A percentile compares a stretch with the other conserved stretches of the same genome.
These are phyloP conservation scores for Russula virescens DNA, from an alignment of 768 basidiomycete species.

Conservation along the genomic window DNA sequence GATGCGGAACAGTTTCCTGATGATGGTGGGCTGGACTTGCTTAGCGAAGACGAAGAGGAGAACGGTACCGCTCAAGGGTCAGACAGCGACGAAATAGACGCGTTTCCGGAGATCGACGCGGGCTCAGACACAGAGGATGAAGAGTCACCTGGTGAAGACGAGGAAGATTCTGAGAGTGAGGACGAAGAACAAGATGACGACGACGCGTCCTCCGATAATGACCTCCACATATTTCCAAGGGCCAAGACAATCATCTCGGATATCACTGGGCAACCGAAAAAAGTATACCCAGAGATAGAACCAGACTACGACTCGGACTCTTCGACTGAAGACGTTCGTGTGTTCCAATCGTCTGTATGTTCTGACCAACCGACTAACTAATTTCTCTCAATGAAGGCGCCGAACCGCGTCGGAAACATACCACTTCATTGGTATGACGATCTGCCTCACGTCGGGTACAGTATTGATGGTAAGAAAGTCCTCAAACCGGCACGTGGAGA, in stretches of 20 bases:
- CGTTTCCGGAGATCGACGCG: slow-evolving; percentile 54
- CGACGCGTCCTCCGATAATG: slow-evolving; percentile 35
- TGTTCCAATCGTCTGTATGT: slow-evolving; percentile 4
- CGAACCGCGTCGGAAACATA: slow-evolving; percentile 92
- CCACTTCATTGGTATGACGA: slow-evolving; percentile 99
- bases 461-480: slow-evolving; percentile 90
- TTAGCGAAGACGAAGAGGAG: slow-evolving; percentile 65
- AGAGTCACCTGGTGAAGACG: slow-evolving; percentile 43
- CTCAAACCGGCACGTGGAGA: slow-evolving; percentile 92
- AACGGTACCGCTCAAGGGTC: slow-evolving; percentile 33
- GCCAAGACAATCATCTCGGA: slow-evolving; percentile 66
- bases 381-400: slow-evolving; percentile 47
- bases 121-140: slow-evolving; percentile 45
- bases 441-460: slow-evolving; percentile 97
- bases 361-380: slow-evolving; percentile 17
- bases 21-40: slow-evolving; percentile 57
- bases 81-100: slow-evolving; percentile 58
- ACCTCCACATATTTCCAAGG: slow-evolving; percentile 54
- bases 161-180: slow-evolving; percentile 35
- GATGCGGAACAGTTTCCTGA: slow-evolving; percentile 33
- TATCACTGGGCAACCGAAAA: slow-evolving; percentile 81
- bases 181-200: slow-evolving; percentile 35
- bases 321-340: slow-evolving; percentile 81
- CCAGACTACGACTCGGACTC: slow-evolving; percentile 90
- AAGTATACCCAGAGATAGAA: slow-evolving; percentile 82